phyloP scores from a whole-genome alignment of 2,329 filamentous ascomycete genomes.

The Chlorencoelia australis region DNA sequence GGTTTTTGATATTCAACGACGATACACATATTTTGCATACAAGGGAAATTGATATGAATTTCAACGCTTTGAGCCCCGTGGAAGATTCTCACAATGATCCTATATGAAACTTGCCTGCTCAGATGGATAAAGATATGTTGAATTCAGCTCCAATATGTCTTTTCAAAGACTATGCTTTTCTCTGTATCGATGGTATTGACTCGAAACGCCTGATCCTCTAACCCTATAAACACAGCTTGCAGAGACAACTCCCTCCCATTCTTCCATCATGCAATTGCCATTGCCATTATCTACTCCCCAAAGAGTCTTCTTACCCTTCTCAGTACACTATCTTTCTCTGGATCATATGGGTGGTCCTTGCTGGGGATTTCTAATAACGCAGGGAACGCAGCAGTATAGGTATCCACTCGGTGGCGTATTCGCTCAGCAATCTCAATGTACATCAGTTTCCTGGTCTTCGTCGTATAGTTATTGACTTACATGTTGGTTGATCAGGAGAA shows the following conservation, averaged over 20 bases:
- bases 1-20: too few relatives aligned
- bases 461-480: conserved; percentile 38
- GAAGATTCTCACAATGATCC: too few relatives aligned
- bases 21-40: too few relatives aligned
- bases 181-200: conserved; percentile 2
- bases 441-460: not conserved
- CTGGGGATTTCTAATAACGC: conserved; percentile 92
- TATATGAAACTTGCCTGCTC: too few relatives aligned
- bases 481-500: conserved; percentile 95
- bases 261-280: conserved; percentile 3
- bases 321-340: conserved; percentile 96
- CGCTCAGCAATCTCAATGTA: conserved; percentile 70
- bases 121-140: too few relatives aligned
- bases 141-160: too few relatives aligned
- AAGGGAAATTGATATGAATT: too few relatives aligned
- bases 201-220: conserved; percentile 6
- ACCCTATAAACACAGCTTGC: conserved; percentile 4
- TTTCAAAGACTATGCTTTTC: too few relatives aligned
- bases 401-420: conserved; percentile 84
- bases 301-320: conserved; percentile 70
- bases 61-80: too few relatives aligned
- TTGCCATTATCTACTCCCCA: conserved; percentile 46
- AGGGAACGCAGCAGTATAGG: conserved; percentile 92
- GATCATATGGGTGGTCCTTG: conserved; percentile 98
- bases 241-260: not conserved